These are phyloP conservation scores for Tetratostichococcus sp. DNA, from an alignment of 139 green algal species.

Conservation along the genomic window DNA sequence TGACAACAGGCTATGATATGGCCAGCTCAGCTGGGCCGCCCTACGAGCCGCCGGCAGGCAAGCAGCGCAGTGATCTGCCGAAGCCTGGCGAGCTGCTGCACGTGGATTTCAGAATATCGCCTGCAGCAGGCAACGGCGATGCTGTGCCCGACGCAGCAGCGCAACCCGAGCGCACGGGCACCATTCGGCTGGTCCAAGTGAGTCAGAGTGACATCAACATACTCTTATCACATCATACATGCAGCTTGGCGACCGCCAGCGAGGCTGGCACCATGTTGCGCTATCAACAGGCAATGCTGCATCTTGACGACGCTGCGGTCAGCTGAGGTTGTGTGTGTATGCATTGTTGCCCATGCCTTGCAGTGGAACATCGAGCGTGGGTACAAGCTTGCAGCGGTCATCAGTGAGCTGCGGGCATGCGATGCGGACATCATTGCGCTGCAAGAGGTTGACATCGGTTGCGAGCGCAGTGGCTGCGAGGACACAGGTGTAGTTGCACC, in stretches of 20 bases:
- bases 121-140: no score
- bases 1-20: no score
- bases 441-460: conserved; percentile 82
- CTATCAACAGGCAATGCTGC: no score
- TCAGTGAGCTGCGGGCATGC: conserved; percentile 55
- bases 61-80: neutral
- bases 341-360: neutral
- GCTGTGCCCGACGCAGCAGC: no score
- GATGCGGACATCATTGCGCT: conserved; percentile 73
- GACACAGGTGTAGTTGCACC: conserved; percentile 23
- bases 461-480: conserved; percentile 50
- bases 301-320: neutral
- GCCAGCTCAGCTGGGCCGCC: no score
- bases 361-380: conserved; percentile 87
- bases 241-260: no score
- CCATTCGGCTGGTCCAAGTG: neutral
- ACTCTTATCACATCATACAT: no score
- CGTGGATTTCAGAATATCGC: neutral
- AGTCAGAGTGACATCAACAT: no score
- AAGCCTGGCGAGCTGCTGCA: neutral
- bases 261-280: no score
- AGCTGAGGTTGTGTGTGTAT: no score
- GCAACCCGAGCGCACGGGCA: no score
- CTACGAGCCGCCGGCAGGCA: neutral
- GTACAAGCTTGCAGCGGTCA: conserved; percentile 74